Evolutionary conservation across 305 asterid species (phyloP).

Genomic region (Fraxinus paxiana): DNA sequence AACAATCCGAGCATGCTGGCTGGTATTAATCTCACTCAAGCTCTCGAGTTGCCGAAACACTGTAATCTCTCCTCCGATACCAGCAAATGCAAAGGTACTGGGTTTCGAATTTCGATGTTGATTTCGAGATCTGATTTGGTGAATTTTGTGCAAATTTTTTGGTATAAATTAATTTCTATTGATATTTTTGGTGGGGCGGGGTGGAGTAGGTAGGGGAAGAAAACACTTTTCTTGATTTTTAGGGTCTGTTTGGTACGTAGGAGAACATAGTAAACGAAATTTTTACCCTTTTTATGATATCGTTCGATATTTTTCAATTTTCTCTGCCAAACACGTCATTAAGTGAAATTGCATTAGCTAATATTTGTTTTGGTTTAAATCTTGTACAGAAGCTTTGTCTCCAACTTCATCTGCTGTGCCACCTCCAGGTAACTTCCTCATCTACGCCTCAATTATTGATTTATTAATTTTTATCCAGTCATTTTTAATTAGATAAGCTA

Average conservation of each 20-base stretch:
- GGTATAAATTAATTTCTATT: not conserved
- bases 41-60: constrained; percentile 39
- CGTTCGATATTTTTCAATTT: not conserved
- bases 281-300: not conserved
- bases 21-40: constrained; percentile 50
- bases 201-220: not conserved
- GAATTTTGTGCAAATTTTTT: not conserved
- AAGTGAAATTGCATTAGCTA: not conserved
- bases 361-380: constrained; percentile 17
- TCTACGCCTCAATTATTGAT: not conserved
- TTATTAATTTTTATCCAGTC: no score
- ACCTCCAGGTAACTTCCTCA: constrained; percentile 38
- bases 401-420: constrained; percentile 31
- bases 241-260: not conserved
- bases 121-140: not conserved
- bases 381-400: constrained; percentile 24
- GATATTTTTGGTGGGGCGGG: not conserved
- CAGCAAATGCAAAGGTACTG: constrained; percentile 46
- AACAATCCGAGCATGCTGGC: constrained; percentile 17
- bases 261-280: no score
- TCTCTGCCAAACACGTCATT: not conserved
- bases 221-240: not conserved
- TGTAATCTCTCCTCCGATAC: constrained; percentile 37
- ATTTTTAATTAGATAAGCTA: no score
- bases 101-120: not conserved